Evolutionary conservation across 371 early-diverging fungal genomes (phyloP).

Genomic region (Mortierella polycephala): DNA sequence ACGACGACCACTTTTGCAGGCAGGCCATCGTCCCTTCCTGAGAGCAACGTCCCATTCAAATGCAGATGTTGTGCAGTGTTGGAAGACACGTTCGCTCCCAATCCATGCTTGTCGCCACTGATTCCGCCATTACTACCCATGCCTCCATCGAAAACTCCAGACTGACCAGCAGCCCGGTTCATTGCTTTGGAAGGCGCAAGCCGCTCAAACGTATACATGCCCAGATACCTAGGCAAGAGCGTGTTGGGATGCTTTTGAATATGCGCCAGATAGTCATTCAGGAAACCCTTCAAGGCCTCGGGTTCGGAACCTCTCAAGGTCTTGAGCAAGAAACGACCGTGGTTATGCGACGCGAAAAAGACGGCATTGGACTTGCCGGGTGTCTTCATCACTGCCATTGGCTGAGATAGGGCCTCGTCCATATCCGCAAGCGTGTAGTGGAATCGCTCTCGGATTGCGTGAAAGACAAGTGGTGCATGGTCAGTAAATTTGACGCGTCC

Average conservation of each 20-base stretch:
- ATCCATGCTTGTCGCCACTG: background rate
- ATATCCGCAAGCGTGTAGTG: conserved; percentile 58
- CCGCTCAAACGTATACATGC: conserved; percentile 66
- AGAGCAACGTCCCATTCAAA: conserved; percentile 39
- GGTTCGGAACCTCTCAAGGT: conserved; percentile 65
- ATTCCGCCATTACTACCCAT: background rate
- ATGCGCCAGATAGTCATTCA: conserved; percentile 61
- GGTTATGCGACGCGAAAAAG: conserved; percentile 61
- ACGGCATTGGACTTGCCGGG: conserved; percentile 66
- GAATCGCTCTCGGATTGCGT: conserved; percentile 59
- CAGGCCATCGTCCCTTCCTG: conserved; percentile 46
- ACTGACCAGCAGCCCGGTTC: background rate
- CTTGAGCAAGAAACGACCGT: conserved; percentile 63
- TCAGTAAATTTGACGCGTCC: conserved; percentile 64
- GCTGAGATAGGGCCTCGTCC: conserved; percentile 54
- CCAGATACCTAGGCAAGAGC: conserved; percentile 66
- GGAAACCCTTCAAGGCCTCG: conserved; percentile 59
- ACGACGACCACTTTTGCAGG: conserved; percentile 59
- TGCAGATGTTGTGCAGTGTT: conserved; percentile 42
- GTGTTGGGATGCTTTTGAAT: conserved; percentile 58
- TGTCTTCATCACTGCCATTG: conserved; percentile 56
- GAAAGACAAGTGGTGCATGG: conserved; percentile 64
- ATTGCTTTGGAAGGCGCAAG: conserved; percentile 16
- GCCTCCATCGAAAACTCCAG: background rate
- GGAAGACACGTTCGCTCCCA: conserved; percentile 2